phyloP scores from a whole-genome alignment of 2,329 filamentous ascomycete species.

The Clarireedia sp. region DNA sequence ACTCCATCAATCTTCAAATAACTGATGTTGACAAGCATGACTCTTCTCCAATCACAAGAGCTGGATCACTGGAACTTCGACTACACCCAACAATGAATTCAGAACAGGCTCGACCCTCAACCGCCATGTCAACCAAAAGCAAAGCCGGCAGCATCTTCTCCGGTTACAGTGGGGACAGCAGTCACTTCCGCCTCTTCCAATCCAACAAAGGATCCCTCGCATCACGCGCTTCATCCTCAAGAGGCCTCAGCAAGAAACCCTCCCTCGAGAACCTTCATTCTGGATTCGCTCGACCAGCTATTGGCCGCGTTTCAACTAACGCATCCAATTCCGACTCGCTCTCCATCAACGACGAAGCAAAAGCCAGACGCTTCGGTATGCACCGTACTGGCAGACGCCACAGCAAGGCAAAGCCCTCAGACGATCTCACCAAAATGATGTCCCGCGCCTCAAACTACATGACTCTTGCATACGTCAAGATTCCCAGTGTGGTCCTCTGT shows the following conservation, averaged over 20 bases:
- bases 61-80: slow-evolving; percentile 72
- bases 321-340: slow-evolving; percentile 18
- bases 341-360: slow-evolving; percentile 26
- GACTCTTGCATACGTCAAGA: slow-evolving; percentile 91
- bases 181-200: slow-evolving; percentile 38
- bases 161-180: slow-evolving; percentile 23
- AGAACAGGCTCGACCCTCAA: slow-evolving; percentile 29
- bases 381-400: slow-evolving; percentile 39
- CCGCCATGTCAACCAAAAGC: slow-evolving; percentile 17
- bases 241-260: slow-evolving; percentile 25
- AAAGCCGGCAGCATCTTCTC: slow-evolving; percentile 24
- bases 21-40: slow-evolving; percentile 37
- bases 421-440: slow-evolving; percentile 97
- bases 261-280: slow-evolving; percentile 28
- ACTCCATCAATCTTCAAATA: slow-evolving; percentile 13
- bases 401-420: slow-evolving; percentile 58
- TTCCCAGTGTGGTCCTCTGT: slow-evolving; percentile 90
- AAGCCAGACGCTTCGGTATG: slow-evolving; percentile 46
- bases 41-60: slow-evolving; percentile 49
- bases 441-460: slow-evolving; percentile 91
- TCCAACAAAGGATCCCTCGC: slow-evolving; percentile 25
- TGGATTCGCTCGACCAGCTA: slow-evolving; percentile 17
- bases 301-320: slow-evolving; percentile 22
- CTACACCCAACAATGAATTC: slow-evolving; percentile 74
- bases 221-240: slow-evolving; percentile 12